Percentiles rank a stretch among this genome's conserved stretches.
These are phyloP conservation scores for Stephania yunnanensis DNA, from an alignment of 164 flowering plant genomes.

Conservation along the genomic window DNA sequence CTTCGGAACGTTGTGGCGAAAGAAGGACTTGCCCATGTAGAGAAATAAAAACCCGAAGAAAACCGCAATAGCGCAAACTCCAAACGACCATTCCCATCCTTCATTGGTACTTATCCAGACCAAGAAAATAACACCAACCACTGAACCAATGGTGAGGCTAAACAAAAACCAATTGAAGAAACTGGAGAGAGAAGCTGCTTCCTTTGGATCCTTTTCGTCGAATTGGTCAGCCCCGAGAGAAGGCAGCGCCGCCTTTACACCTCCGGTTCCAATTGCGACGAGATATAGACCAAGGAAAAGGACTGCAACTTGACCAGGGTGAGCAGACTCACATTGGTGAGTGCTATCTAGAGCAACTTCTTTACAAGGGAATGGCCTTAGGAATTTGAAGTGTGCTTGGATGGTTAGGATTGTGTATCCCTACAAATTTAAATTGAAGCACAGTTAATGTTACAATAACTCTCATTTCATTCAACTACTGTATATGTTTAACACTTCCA, in stretches of 20 bases:
- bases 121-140: conserved; percentile 53
- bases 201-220: conserved; percentile 47
- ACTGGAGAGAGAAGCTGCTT: conserved; percentile 43
- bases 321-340: conserved; percentile 38
- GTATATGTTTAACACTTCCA: no score
- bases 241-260: conserved; percentile 59
- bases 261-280: conserved; percentile 57
- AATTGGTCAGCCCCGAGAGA: conserved; percentile 77
- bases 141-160: conserved; percentile 45
- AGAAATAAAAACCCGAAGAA: conserved; percentile 30
- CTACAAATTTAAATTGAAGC: conserved; percentile 20
- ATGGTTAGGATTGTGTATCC: conserved; percentile 47
- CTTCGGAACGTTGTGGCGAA: conserved; percentile 36
- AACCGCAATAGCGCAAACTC: conserved; percentile 40
- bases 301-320: conserved; percentile 33
- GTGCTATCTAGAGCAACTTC: conserved; percentile 16
- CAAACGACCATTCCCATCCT: conserved; percentile 71
- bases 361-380: conserved; percentile 55
- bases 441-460: background rate
- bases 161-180: conserved; percentile 72
- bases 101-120: conserved; percentile 56
- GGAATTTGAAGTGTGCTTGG: conserved; percentile 49
- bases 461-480: no score
- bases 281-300: conserved; percentile 48
- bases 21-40: conserved; percentile 51